Evolutionary conservation across 2,329 filamentous ascomycete species (phyloP), one percentile per base, ranked within the genome.

Genomic region (Pestalotiopsis sp.): DNA sequence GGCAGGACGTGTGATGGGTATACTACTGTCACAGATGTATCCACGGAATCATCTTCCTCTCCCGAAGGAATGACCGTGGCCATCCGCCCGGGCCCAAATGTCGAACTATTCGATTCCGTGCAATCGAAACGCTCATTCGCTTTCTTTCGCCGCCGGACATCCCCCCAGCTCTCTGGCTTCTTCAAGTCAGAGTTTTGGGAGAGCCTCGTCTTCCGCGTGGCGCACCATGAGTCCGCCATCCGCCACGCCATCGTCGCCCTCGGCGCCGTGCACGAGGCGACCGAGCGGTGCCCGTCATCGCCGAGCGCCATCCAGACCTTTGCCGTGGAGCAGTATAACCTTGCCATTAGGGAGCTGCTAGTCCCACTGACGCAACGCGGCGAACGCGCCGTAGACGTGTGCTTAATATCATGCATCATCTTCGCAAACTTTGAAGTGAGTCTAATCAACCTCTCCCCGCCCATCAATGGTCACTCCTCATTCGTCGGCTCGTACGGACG

Each of bases 181-280:
- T 68, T 68, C 31, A 52, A 62, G 31, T 68, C 67, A 12, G 61
- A 68, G n/a, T 68, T 68, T 36, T 64, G 67, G 67, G 67, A 68
- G 60, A 58, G 62, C 6, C 27, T 59, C 31, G 67, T 68, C 9
- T 52, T 68, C 25, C 67, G 41, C 23, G 61, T 62, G 12, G 67
- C 67, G 7, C 38, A 68, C 39, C 67, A 68, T 52, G 67, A 68
- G 56, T 61, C 62, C 9, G 62, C 67, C 12, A 38, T 68, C 31
- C 56, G 57, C 12, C 49, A 68, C 65, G 67, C 67, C 23, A n/a
- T 68, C 36, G 62, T 65, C 2, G 67, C 67, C 36, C 59, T 68
- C 13, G 67, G 67, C 25, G 57, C 67, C 12, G 52, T 45, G 2
- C 61, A 65, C n/a, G 67, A 68, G 20, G 13, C 59, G 3, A 14